A percentile compares a stretch with the other conserved stretches of the same genome.
phyloP scores from a whole-genome alignment of 371 early-diverging fungal genomes.

The Nematocida sp. region DNA sequence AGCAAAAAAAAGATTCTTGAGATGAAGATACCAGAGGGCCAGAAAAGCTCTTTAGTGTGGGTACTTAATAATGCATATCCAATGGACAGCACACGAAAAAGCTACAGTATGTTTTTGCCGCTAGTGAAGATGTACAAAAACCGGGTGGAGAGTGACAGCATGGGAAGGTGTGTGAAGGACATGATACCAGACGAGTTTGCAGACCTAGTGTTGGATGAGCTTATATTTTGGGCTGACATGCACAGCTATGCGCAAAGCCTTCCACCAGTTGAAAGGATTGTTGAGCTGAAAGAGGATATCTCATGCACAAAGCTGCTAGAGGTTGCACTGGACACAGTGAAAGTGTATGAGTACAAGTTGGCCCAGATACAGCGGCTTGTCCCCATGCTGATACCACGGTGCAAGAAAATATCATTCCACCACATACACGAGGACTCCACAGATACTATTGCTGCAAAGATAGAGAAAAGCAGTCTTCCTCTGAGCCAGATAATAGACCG shows the following conservation, averaged over 20 bases:
- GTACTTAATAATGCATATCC: not conserved
- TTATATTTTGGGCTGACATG: not conserved
- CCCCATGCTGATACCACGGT: not conserved
- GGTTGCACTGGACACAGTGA: slow-evolving; percentile 4
- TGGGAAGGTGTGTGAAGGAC: not conserved
- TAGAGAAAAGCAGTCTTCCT: not conserved
- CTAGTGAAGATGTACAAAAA: slow-evolving; percentile 12
- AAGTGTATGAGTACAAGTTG: slow-evolving; percentile 20
- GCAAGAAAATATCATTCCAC: slow-evolving; percentile 8
- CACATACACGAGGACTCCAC: not conserved
- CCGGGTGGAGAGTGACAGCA: not conserved
- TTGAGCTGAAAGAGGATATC: too few species aligned
- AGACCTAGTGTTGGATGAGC: slow-evolving; percentile 1
- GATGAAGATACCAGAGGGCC: not conserved
- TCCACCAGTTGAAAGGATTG: not conserved
- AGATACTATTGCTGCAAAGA: not conserved
- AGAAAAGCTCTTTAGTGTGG: not conserved
- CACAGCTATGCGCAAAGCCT: not conserved
- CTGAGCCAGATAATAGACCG: slow-evolving; percentile 14
- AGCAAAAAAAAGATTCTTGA: not conserved
- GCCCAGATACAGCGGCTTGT: not conserved
- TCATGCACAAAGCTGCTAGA: not conserved
- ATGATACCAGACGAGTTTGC: not conserved
- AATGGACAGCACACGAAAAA: not conserved
- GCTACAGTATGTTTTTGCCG: not conserved